Evolutionary conservation across 2,329 filamentous ascomycete species (phyloP).

Genomic region (Fusarium sp.): DNA sequence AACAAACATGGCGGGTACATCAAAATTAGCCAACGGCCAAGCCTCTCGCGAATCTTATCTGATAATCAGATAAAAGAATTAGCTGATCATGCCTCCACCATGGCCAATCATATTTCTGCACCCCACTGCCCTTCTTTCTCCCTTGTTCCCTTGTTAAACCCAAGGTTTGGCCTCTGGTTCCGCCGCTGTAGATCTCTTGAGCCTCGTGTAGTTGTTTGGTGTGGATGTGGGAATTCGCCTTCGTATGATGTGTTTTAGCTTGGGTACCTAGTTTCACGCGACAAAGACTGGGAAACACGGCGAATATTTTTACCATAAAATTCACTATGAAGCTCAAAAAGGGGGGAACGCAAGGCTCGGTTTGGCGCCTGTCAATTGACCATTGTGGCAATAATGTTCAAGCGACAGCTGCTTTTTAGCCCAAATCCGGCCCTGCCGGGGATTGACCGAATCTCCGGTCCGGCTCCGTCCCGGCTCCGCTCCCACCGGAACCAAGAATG

Average conservation of each 20-base stretch:
- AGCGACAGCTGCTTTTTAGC: background rate
- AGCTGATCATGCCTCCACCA: slow-evolving; percentile 21
- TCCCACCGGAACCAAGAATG: slow-evolving; percentile 10
- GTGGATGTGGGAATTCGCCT: too few relatives aligned
- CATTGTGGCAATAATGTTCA: slow-evolving; percentile 4
- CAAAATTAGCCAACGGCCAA: slow-evolving; percentile 16
- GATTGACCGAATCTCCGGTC: slow-evolving; percentile 6
- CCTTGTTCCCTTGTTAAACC: background rate
- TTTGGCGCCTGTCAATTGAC: background rate
- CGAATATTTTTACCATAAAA: too few relatives aligned
- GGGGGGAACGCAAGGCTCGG: background rate
- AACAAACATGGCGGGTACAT: background rate
- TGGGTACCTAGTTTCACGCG: too few relatives aligned
- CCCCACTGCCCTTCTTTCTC: background rate
- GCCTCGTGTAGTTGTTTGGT: too few relatives aligned
- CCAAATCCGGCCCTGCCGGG: background rate
- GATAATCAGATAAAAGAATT: slow-evolving; percentile 44
- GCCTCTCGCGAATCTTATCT: slow-evolving; percentile 39
- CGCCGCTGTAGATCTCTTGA: background rate
- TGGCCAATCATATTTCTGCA: slow-evolving; percentile 3
- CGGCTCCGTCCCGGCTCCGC: slow-evolving; percentile 11
- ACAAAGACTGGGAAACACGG: too few relatives aligned
- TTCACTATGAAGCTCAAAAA: too few relatives aligned
- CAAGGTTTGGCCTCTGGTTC: slow-evolving; percentile 6
- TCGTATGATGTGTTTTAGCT: too few relatives aligned